phyloP scores from a whole-genome alignment of 768 basidiomycete genomes.

The Rhizopogon vesiculosus region DNA sequence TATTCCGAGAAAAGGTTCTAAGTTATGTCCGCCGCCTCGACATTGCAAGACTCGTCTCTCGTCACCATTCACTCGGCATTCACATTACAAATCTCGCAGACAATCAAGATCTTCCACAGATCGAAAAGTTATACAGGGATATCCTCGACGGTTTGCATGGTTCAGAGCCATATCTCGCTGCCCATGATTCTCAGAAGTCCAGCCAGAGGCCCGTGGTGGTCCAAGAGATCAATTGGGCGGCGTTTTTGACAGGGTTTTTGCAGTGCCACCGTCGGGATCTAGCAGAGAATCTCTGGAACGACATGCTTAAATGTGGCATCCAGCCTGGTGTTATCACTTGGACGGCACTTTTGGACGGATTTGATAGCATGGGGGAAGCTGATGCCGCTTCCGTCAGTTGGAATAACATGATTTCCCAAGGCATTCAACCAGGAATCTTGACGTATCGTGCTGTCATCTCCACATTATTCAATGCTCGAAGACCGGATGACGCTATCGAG shows the following conservation, averaged over 20 bases:
- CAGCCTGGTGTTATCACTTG: slow-evolving; percentile 56
- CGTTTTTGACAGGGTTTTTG: slow-evolving; percentile 64
- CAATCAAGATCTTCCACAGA: slow-evolving; percentile 20
- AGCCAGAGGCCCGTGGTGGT: slow-evolving; percentile 42
- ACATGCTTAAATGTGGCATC: slow-evolving; percentile 47
- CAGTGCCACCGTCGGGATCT: slow-evolving; percentile 49
- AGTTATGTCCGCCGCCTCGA: slow-evolving; percentile 45
- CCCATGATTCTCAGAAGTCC: slow-evolving; percentile 33
- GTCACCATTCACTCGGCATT: slow-evolving; percentile 43
- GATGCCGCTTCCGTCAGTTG: slow-evolving; percentile 57
- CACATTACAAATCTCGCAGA: slow-evolving; percentile 45
- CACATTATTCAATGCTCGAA: slow-evolving; percentile 49
- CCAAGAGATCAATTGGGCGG: slow-evolving; percentile 55
- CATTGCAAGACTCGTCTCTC: slow-evolving; percentile 46
- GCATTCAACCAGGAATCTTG: slow-evolving; percentile 53
- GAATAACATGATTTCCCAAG: slow-evolving; percentile 55
- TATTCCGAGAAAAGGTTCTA: slow-evolving; percentile 37
- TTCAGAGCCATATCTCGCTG: slow-evolving; percentile 50
- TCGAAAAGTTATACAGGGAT: slow-evolving; percentile 47
- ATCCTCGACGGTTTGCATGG: slow-evolving; percentile 49
- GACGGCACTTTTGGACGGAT: slow-evolving; percentile 68
- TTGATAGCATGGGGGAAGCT: slow-evolving; percentile 44
- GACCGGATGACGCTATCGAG: slow-evolving; percentile 45
- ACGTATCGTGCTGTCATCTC: slow-evolving; percentile 69
- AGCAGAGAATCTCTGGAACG: slow-evolving; percentile 65